Evolutionary conservation across 768 basidiomycete genomes (phyloP), one percentile per base, ranked within the genome.

Genomic region (Mycena amicta): DNA sequence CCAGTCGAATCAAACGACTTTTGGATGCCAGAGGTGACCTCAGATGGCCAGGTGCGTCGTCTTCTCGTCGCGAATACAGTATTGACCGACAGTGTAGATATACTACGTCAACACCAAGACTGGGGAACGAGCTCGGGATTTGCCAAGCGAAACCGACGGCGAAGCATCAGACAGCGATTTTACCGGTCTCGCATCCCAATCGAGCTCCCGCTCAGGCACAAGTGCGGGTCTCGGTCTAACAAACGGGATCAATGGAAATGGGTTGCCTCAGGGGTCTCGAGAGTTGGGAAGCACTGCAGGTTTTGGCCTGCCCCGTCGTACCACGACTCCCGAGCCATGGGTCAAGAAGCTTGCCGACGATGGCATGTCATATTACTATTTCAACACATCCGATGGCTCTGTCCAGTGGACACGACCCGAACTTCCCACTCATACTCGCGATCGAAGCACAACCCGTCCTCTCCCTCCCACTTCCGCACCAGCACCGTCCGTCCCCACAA

Each of bases 51-150:
- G 83, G 94, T 91, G 68, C 69, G 86, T 73, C 33, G 13, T 55
- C 55, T 59, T n/a, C 58, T 41, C 12, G 13, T 33, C 28, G 8
- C 12, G 6, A 43, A 28, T 50, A 51, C 46, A n/a, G n/a, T 22
- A 25, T 41, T 39, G 22, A 49, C 29, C 33, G 37, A 50, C 41
- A 29, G 39, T 20, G 52, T 54, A 97, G 95, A 94, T 99, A 70
- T 95, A 88, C 78, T 99, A 98, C 75, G 83, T 93, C 62, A 99
- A 98, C 68, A 93, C 92, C 2, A 83, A 90, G 64, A 93, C 91
- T 4, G 91, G 91, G 29, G 83, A 92, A 70, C 85, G 85, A 40
- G 87, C 93, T 26, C 83, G 87, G 64, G 92, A 97, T 65, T 74
- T 96, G n/a, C 95, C 95, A 23, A 77, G 78, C 47, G 90, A 92